phyloP scores from a whole-genome alignment of 2,329 filamentous ascomycete genomes.

The Penicillium palitans region DNA sequence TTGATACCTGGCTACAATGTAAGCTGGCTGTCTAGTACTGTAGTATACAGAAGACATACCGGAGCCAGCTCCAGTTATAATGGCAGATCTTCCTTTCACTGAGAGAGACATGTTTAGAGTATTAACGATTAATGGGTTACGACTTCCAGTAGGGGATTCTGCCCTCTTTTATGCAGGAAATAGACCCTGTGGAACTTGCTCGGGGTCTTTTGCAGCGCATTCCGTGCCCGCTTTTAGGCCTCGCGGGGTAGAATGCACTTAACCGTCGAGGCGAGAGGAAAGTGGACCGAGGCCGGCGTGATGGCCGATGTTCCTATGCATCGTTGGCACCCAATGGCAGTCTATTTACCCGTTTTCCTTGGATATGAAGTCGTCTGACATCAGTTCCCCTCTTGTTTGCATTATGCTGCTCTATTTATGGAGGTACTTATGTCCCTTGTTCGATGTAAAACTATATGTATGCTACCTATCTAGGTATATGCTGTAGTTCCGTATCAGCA shows the following conservation, averaged over 20 bases:
- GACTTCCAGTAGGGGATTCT: neutral
- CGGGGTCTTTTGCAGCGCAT: conserved; percentile 17
- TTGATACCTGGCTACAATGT: conserved; percentile 44
- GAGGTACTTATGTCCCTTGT: neutral
- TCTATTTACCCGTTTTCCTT: neutral
- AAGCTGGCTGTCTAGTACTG: neutral
- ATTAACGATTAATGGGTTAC: neutral
- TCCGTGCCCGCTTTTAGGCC: conserved; percentile 12
- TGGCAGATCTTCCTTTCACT: conserved; percentile 51
- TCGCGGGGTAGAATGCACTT: conserved; percentile 10
- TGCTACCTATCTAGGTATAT: neutral
- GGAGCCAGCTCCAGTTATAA: conserved; percentile 57
- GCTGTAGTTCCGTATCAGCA: neutral
- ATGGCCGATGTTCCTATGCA: conserved; percentile 11
- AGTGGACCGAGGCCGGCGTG: conserved; percentile 15
- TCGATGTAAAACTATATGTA: neutral
- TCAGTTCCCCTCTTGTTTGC: neutral
- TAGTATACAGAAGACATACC: conserved; percentile 36
- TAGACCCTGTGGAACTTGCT: conserved; percentile 18
- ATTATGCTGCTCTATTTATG: neutral
- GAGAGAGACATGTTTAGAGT: conserved; percentile 37
- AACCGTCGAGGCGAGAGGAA: conserved; percentile 10
- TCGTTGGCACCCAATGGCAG: neutral
- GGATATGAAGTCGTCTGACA: neutral
- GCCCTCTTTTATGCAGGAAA: conserved; percentile 13